A percentile compares a stretch with the other conserved stretches of the same genome.
phyloP scores from a whole-genome alignment of 129 eudicot species.

The Pittosporum tobira region DNA sequence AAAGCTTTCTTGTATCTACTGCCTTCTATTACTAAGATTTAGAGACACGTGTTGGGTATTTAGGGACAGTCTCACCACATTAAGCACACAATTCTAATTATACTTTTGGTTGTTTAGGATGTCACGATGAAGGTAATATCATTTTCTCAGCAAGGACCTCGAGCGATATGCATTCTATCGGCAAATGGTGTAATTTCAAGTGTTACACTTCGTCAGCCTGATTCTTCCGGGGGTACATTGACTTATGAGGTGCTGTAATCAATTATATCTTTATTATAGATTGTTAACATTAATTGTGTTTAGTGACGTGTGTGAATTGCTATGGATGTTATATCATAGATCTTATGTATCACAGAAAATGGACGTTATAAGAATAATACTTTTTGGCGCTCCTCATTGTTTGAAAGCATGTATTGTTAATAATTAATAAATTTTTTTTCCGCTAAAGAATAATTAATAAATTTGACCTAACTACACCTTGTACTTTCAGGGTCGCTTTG shows the following conservation, averaged over 20 bases:
- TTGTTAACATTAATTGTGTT: background rate
- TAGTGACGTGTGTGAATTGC: background rate
- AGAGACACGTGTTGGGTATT: background rate
- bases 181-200: constrained; percentile 24
- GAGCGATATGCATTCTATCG: constrained; percentile 24
- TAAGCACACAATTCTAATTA: background rate
- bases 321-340: background rate
- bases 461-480: background rate
- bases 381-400: background rate
- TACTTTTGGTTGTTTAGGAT: constrained; percentile 15
- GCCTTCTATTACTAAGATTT: no score
- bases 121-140: constrained; percentile 25
- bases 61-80: background rate
- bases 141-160: constrained; percentile 24
- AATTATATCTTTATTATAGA: background rate
- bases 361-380: background rate
- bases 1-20: background rate
- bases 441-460: background rate
- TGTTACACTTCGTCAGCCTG: constrained; percentile 25
- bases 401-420: background rate
- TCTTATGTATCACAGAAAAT: no score
- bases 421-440: no score
- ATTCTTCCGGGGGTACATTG: constrained; percentile 28
- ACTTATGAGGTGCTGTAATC: constrained; percentile 21
- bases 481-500: constrained; percentile 26